Base-by-base conservation (phyloP, 2,329 filamentous ascomycete genomes). In the Dryadomyces quercus-mongolicae region DNA sequence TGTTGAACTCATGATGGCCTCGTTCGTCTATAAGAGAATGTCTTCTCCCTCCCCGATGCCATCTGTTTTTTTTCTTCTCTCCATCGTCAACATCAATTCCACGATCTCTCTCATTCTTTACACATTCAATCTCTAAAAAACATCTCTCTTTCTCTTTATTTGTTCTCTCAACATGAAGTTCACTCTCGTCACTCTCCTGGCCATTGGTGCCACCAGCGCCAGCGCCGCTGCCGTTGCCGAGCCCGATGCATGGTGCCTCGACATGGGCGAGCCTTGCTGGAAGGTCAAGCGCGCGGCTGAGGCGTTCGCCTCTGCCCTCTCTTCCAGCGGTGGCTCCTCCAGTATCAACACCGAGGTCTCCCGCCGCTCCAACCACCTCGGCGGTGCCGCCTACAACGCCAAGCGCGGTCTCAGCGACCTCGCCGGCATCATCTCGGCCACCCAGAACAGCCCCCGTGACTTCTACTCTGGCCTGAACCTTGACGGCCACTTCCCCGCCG, bases 401-500 rank as follows among this genome's bases (percentile, higher is more conserved):
- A 51, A 60, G 49, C 60, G 60, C 52, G 46, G 54, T 38, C 50
- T 61, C 45, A 57, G 56, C 55, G 54, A 53, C 43, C 57, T 62
- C 15, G 61, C 57, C 40, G 52, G 49, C 52, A 55, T 61, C 44
- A 54, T 62, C 21, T 58, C 62, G 6, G 54, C 58, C 10, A 55
- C 59, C 21, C 60, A 61, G 54, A n/a, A 42, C 51, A 55, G 60
- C 56, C 52, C 60, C 6, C 53, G 57, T 44, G 51, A 54, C 34
- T 63, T 60, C 56, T 60, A 57, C 59, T 54, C 49, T 36, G 51
- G 50, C 46, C 58, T 64, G 31, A 31, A 47, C 22, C 56, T 60
- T 9, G 56, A 52, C 52, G 54, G 51, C n/a, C 53, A 55, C 51
- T 60, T 63, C 51, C 52, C 47, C 16, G 47, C 49, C 45, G 22